Evolutionary conservation across 2,329 filamentous ascomycete genomes (phyloP), one percentile per base, ranked within the genome.

Genomic region (Aspergillus sp.): DNA sequence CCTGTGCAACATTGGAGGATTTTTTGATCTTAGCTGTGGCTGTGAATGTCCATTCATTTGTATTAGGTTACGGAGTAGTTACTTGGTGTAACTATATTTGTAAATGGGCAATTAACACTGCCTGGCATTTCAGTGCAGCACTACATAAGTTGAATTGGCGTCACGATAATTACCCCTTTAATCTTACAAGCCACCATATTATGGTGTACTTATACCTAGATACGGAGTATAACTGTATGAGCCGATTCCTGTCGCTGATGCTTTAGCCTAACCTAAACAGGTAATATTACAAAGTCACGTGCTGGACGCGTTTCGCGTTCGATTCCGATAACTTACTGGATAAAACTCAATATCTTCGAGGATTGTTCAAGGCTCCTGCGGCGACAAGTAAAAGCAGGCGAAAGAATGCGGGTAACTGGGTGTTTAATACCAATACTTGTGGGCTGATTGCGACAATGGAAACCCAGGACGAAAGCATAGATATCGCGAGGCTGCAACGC

Each of bases 401-500:
- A 20, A 44, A 30, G 20, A 40, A 51, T 58, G 56, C 47, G 20
- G 15, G 12, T 4, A 15, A 19, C 9, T n/a, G 6, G 24, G 13
- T 7, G 4, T 13, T 8, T 34, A 27, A 20, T 40, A 33, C 33
- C 34, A 24, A 15, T 22, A 34, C 37, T 13, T 7, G 19, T 39
- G 39, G 51, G 41, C 19, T 52, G 56, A 51, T 42, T 46, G 39
- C n/a, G 37, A 60, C 24, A 20, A 75, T 75, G 73, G 73, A 75
- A 56, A 75, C 72, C 6, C 73, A 77, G 52, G 68, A 71, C 33
- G 72, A 77, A 57, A 77, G 75, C 54, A 66, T 77, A 57, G 75
- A 77, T 54, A 70, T 77, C 40, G 68, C 65, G 51, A 69, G 70
- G 60, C 61, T 77, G 58, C 73, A 75, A 73, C 73, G 72, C 65